Evolutionary conservation across 2,329 filamentous ascomycete species (phyloP), one percentile per base, ranked within the genome.

Genomic region (Periconia macrospinosa): DNA sequence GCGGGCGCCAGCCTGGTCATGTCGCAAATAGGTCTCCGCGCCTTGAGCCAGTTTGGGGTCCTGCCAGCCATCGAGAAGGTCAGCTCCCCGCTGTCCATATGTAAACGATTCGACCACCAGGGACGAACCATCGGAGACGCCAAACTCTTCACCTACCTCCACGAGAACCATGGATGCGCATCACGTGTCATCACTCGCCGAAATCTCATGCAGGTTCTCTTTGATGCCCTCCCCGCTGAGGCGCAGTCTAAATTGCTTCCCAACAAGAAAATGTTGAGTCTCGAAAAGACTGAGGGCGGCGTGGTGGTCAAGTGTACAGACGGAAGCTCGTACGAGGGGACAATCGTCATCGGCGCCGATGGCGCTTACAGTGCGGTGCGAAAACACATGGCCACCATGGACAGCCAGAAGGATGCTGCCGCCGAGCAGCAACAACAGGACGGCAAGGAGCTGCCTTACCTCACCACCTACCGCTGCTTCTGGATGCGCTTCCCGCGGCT

Each of bases 1-100:
- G 50, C 42, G 20, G 50, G 50, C 3, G 27, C 45, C 10, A 53
- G 27, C 45, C 45, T 53, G 18, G 50, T 53, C 30, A 37, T 53
- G 15, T 19, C 18, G 15, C 20, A 45, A n/a, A 45, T 47, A 43
- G 42, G 50, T 15, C 18, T 53, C 19, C 50, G 50, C 17, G 40
- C 43, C 7, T n/a, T 53, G 40, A 30, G 42, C 17, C 50, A 53
- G 20, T 40, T 53, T 3, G 50, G 50, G 17, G 30, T 53, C 6
- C 50, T 53, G n/a, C 44, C 44, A 13, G 27, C 27, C 19, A 46
- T 46, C 27, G 44, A 46, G 44, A 46, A 30, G 7, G 44, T 46
- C 44, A 46, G 44, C 27, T 46, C 44, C 19, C 44, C 44, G 15
- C 13, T 46, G 20, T 23, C 20, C 19, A 9, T 19, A 23, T 23